Percentiles rank a stretch among this genome's conserved stretches.
phyloP scores from a whole-genome alignment of 2,329 filamentous ascomycete genomes.

The Dryadomyces quercus-mongolicae region DNA sequence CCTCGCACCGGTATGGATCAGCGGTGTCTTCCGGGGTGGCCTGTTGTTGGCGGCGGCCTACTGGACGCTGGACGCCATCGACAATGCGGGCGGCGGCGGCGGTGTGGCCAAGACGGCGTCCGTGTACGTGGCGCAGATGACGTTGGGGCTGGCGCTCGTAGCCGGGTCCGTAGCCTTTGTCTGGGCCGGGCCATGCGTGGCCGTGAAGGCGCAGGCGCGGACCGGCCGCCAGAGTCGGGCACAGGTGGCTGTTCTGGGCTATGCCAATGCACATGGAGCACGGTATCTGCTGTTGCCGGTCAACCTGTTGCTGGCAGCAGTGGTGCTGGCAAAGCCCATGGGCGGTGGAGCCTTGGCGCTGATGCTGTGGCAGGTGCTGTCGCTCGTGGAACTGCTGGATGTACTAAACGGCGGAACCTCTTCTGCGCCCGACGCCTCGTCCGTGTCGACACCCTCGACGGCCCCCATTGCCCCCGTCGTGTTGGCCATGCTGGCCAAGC shows the following conservation, averaged over 20 bases:
- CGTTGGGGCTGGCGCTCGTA: conserved; percentile 67
- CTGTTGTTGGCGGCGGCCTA: conserved; percentile 67
- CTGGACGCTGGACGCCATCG: conserved; percentile 82
- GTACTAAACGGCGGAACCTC: conserved; percentile 35
- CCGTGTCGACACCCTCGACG: background rate
- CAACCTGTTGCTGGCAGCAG: conserved; percentile 64
- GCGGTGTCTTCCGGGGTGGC: conserved; percentile 63
- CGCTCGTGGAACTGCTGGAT: conserved; percentile 54
- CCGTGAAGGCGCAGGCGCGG: conserved; percentile 45
- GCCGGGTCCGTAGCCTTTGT: conserved; percentile 77
- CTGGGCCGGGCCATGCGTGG: conserved; percentile 76
- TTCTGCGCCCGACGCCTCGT: background rate
- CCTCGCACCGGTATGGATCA: conserved; percentile 74
- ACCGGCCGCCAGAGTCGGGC: conserved; percentile 26
- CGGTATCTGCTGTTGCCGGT: conserved; percentile 77
- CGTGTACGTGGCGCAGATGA: conserved; percentile 66
- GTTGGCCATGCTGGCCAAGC: conserved; percentile 78
- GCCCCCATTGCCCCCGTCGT: conserved; percentile 73
- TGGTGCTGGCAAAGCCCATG: conserved; percentile 88
- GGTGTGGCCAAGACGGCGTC: conserved; percentile 59
- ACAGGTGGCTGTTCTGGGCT: conserved; percentile 72
- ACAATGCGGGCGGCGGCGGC: conserved; percentile 66
- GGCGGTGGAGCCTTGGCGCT: conserved; percentile 74
- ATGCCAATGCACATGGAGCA: conserved; percentile 84
- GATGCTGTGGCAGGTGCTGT: conserved; percentile 80